phyloP scores from a whole-genome alignment of 1,284 basidiomycete species.

The Sporisorium iseilematis-ciliati region DNA sequence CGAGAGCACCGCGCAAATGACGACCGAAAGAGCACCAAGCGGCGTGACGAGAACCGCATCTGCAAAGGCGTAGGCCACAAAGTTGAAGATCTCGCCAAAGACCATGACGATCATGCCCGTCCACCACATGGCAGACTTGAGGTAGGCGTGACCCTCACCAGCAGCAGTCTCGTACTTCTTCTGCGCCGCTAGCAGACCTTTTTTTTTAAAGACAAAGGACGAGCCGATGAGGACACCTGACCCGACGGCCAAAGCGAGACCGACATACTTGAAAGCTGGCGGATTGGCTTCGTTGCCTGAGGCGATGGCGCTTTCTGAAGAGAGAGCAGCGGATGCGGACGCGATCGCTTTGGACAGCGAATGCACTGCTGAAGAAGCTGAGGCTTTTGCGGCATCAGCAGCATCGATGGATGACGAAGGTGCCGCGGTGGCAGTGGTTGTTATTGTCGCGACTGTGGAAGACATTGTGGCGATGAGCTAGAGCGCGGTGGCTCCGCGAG shows the following conservation, averaged over 20 bases:
- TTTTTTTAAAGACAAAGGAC: conserved; percentile 94
- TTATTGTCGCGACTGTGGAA: conserved; percentile 37
- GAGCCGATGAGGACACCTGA: conserved; percentile 91
- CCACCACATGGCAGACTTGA: conserved; percentile 72
- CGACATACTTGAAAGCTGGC: conserved; percentile 72
- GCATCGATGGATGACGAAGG: conserved; percentile 28
- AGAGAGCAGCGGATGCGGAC: conserved; percentile 58
- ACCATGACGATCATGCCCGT: conserved; percentile 68
- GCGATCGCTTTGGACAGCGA: conserved; percentile 57
- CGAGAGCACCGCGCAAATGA: conserved; percentile 92
- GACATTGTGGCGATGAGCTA: conserved; percentile 23
- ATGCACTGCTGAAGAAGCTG: conserved; percentile 49
- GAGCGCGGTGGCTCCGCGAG: conserved; percentile 9
- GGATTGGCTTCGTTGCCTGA: conserved; percentile 56
- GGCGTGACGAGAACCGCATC: conserved; percentile 94
- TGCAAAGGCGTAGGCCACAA: conserved; percentile 84
- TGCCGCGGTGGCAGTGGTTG: conserved; percentile 18
- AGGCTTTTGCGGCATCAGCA: conserved; percentile 43
- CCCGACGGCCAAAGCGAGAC: conserved; percentile 81
- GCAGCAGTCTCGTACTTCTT: conserved; percentile 74
- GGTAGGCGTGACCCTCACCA: conserved; percentile 93
- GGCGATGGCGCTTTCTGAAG: conserved; percentile 54
- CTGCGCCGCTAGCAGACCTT: conserved; percentile 69
- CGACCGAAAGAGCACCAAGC: conserved; percentile 93
- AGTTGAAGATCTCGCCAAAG: conserved; percentile 54